Evolutionary conservation across 768 basidiomycete species (phyloP).

Genomic region (Chlorophyllum brunneum): DNA sequence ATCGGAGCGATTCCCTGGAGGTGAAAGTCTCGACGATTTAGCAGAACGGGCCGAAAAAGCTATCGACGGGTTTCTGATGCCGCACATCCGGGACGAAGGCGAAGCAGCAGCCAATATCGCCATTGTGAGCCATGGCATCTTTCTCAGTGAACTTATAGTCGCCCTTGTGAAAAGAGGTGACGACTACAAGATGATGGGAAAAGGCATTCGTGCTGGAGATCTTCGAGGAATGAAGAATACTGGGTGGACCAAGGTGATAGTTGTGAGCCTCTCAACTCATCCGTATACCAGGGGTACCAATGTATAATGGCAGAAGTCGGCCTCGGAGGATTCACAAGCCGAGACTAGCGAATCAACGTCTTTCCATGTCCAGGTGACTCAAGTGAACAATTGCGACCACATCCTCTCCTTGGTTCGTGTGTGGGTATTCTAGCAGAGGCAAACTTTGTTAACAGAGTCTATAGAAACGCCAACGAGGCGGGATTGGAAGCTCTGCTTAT

Average conservation of each 20-base stretch:
- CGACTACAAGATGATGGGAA: not conserved
- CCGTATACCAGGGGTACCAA: slow-evolving; percentile 12
- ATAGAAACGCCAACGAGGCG: slow-evolving; percentile 63
- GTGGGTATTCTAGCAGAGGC: not conserved
- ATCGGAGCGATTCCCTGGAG: slow-evolving; percentile 56
- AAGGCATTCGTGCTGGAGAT: not conserved
- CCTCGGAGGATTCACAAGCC: not conserved
- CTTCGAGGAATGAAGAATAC: slow-evolving; percentile 62
- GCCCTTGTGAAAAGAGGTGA: slow-evolving; percentile 38
- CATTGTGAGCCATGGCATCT: slow-evolving; percentile 73
- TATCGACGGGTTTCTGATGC: slow-evolving; percentile 50
- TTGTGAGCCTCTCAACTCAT: slow-evolving; percentile 26
- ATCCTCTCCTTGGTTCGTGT: slow-evolving; percentile 50
- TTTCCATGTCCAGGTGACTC: slow-evolving; percentile 41
- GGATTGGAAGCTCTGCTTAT: slow-evolving; percentile 65
- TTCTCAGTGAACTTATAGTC: slow-evolving; percentile 56
- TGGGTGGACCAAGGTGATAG: slow-evolving; percentile 56
- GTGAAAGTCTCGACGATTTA: slow-evolving; percentile 70
- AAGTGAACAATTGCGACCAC: slow-evolving; percentile 56
- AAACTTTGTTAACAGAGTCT: not conserved
- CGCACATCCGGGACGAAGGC: slow-evolving; percentile 44
- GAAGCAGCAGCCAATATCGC: slow-evolving; percentile 45
- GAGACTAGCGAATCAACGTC: slow-evolving; percentile 14
- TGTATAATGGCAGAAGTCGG: not conserved
- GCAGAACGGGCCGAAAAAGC: slow-evolving; percentile 47